phyloP scores from a whole-genome alignment of 495 filamentous ascomycete species.

The Hypoxylon subgilvum region DNA sequence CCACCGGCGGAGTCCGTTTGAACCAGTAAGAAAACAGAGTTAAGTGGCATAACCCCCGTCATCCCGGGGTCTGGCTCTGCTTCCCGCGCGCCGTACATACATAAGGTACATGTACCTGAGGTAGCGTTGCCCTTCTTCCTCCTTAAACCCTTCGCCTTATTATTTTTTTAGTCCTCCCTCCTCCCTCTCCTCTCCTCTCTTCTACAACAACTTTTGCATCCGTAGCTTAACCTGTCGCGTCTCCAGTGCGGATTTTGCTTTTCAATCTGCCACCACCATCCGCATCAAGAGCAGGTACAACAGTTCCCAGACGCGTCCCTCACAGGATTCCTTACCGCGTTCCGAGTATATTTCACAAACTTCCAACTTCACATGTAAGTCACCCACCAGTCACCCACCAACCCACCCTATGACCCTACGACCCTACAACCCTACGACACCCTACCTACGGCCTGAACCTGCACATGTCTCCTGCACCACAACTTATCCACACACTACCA shows the following conservation, averaged over 20 bases:
- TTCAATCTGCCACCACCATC: slow-evolving; percentile 36
- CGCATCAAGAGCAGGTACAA: slow-evolving; percentile 6
- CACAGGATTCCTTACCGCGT: slow-evolving; percentile 26
- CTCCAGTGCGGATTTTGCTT: slow-evolving; percentile 14
- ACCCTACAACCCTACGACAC: slow-evolving; percentile 14
- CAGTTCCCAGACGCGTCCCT: slow-evolving; percentile 30
- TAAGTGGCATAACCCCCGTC: slow-evolving; percentile 38
- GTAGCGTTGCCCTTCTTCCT: slow-evolving; percentile 37
- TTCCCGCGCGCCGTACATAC: slow-evolving; percentile 35
- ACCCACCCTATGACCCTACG: slow-evolving; percentile 30
- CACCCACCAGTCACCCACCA: too few species aligned
- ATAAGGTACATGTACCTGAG: slow-evolving; percentile 40
- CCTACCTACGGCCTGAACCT: slow-evolving; percentile 31
- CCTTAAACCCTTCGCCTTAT: slow-evolving; percentile 37
- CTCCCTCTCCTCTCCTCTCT: slow-evolving; percentile 42
- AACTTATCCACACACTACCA: slow-evolving; percentile 43
- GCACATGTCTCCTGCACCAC: slow-evolving; percentile 33
- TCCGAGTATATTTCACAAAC: slow-evolving; percentile 13
- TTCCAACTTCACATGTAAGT: slow-evolving; percentile 42
- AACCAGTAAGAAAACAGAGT: slow-evolving; percentile 35
- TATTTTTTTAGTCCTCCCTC: slow-evolving; percentile 42
- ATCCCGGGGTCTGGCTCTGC: slow-evolving; percentile 41
- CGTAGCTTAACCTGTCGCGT: slow-evolving; percentile 32
- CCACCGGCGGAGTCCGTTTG: slow-evolving; percentile 34
- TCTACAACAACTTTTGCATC: slow-evolving; percentile 39